These are phyloP conservation scores for Lachnellula arida DNA, from an alignment of 2,329 filamentous ascomycete species.

Conservation along the genomic window DNA sequence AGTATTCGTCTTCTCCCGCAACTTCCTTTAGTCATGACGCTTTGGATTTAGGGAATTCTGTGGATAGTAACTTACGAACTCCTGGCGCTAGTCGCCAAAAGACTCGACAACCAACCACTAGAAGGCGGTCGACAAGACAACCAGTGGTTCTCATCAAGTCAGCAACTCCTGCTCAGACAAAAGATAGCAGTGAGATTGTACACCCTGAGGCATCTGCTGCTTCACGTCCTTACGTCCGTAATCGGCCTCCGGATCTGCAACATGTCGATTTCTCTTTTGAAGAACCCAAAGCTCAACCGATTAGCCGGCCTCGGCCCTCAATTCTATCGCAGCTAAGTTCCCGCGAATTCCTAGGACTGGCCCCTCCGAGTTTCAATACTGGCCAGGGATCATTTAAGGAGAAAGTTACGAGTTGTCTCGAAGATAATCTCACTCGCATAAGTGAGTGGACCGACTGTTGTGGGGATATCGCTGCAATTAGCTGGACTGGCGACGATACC, in stretches of 20 bases:
- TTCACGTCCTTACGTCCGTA: not conserved
- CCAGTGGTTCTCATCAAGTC: not conserved
- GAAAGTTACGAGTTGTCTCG: conserved; percentile 28
- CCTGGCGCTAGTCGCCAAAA: not conserved
- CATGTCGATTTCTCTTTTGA: conserved; percentile 20
- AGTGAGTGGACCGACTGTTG: conserved; percentile 57
- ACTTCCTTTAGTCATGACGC: conserved; percentile 12
- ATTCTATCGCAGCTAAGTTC: conserved; percentile 19
- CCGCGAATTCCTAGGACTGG: conserved; percentile 24
- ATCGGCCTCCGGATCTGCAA: not conserved
- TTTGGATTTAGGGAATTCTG: not conserved
- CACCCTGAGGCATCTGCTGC: not conserved
- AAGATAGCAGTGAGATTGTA: not conserved
- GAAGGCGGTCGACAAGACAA: not conserved
- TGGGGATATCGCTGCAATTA: conserved; percentile 55
- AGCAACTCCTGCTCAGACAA: not conserved
- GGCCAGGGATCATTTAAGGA: conserved; percentile 20
- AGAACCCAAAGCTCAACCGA: not conserved
- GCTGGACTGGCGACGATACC: conserved; percentile 48
- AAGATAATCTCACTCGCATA: conserved; percentile 48
- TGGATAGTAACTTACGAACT: not conserved
- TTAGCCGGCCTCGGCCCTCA: not conserved
- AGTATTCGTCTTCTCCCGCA: conserved; percentile 8
- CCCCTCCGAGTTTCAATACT: conserved; percentile 9
- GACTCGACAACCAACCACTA: not conserved